phyloP scores from a whole-genome alignment of 306 rosid genomes.

The Vigna hirtella region DNA sequence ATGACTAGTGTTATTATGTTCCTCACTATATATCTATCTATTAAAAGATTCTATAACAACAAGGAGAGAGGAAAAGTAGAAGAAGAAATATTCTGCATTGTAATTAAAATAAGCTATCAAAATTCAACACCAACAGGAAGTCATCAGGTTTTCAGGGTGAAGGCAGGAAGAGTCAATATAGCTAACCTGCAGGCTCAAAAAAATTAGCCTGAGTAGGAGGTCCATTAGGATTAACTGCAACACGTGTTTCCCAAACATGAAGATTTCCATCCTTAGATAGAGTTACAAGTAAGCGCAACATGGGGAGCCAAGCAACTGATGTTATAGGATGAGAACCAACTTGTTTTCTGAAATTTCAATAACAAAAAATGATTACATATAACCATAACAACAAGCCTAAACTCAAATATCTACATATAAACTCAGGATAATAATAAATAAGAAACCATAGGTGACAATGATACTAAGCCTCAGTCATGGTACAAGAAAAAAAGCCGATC shows the following conservation, averaged over 20 bases:
- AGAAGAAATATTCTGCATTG: slow-evolving; percentile 26
- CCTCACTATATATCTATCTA: background rate
- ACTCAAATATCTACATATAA: slow-evolving; percentile 17
- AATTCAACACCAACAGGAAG: slow-evolving; percentile 21
- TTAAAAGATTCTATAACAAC: slow-evolving; percentile 33
- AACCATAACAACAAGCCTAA: slow-evolving; percentile 33
- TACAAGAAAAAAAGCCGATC: slow-evolving; percentile 35
- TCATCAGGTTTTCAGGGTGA: slow-evolving; percentile 9
- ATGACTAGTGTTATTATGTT: slow-evolving; percentile 3
- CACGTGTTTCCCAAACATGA: slow-evolving; percentile 95
- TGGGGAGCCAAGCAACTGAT: slow-evolving; percentile 91
- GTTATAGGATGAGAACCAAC: slow-evolving; percentile 92
- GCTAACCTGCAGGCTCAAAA: slow-evolving; percentile 94
- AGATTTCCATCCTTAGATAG: slow-evolving; percentile 88
- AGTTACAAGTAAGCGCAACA: slow-evolving; percentile 86
- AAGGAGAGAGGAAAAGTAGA: slow-evolving; percentile 28
- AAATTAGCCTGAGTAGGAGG: slow-evolving; percentile 88
- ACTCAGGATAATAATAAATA: slow-evolving; percentile 22
- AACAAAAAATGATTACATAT: slow-evolving; percentile 43
- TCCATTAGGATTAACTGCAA: slow-evolving; percentile 79
- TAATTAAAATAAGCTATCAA: slow-evolving; percentile 20
- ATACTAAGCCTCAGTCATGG: slow-evolving; percentile 2
- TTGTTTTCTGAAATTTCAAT: slow-evolving; percentile 80
- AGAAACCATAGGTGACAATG: slow-evolving; percentile 21
- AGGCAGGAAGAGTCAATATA: slow-evolving; percentile 34